Base-by-base conservation (phyloP, 371 early-diverging fungal species). In the Mortierella sp. region DNA sequence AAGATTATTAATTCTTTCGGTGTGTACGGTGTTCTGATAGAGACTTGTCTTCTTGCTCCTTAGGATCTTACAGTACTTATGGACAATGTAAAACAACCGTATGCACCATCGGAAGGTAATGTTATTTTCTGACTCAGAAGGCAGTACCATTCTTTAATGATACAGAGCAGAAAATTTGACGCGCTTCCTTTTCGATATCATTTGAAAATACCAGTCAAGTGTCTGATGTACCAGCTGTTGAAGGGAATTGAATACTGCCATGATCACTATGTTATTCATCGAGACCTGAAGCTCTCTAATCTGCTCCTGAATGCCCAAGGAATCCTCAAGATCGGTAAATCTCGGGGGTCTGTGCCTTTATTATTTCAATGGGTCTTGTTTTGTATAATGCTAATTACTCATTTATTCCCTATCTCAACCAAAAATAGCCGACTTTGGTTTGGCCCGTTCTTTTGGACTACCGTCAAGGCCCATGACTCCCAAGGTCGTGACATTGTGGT, bases 401-500 rank as follows among this genome's bases (percentile, higher is more conserved):
- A 46, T 46, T 50, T 21, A 2, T 16, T 23, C n/a, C 29, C 15
- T 25, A 43, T 14, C 43, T 66, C n/a, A n/a, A 30, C 16, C 29
- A 19, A 63, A 19, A 7, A 2, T 63, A 92, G 93, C 95, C 47
- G 97, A 97, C 82, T 97, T 96, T 82, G 97, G 97, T 0, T 85
- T 98, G 57, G 97, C 97, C 0, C 84, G 96, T 29, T 86, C 88
- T 25, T 88, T 91, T 61, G 88, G 89, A 56, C 51, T 80, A 51
- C 93, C 94, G 2, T 61, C 80, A 0, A 83, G 88, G 53, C 90
- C 94, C 15, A 93, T 95, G 95, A 96, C 96, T 11, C 96, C 95
- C 1, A 89, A 93, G 60, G 98, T 99, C 7, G 96, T 97, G 3
- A 99, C 99, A 9, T 81, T 98, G 11, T 98, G 98, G 98, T 97